Percentiles rank a stretch among this genome's conserved stretches.
Evolutionary conservation across 2,329 filamentous ascomycete species (phyloP).

Genomic region (Alternaria panax): DNA sequence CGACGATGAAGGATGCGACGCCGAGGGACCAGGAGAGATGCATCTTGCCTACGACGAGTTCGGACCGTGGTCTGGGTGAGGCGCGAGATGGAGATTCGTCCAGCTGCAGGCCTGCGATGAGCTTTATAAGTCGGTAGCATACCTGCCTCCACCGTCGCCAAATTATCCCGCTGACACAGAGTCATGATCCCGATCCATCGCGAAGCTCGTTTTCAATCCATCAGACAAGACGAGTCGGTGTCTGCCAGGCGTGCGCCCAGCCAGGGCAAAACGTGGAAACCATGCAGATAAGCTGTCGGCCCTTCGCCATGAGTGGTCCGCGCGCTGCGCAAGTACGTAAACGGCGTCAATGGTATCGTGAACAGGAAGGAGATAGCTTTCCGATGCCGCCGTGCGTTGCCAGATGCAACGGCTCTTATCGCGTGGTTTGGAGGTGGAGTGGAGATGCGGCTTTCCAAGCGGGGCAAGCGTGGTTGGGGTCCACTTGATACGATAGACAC

Average conservation of each 20-base stretch:
- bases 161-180: background rate
- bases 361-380: constrained; percentile 2
- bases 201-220: background rate
- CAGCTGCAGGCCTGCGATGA: background rate
- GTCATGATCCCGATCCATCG: constrained; percentile 1
- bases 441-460: constrained; percentile 2
- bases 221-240: background rate
- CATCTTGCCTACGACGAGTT: constrained; percentile 13
- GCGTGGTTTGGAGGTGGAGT: constrained; percentile 2
- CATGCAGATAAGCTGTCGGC: constrained; percentile 6
- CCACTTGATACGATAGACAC: background rate
- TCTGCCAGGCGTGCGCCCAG: background rate
- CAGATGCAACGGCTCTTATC: constrained; percentile 3
- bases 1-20: constrained; percentile 11
- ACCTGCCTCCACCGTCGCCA: background rate
- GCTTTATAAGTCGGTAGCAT: constrained; percentile 1
- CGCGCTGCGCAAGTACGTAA: constrained; percentile 2
- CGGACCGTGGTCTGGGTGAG: background rate
- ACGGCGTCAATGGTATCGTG: background rate
- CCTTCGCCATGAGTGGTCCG: constrained; percentile 4
- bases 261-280: background rate
- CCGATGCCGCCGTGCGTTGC: background rate
- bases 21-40: constrained; percentile 8
- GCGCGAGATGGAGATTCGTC: background rate
- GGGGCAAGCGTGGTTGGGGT: constrained; percentile 4